Evolutionary conservation across 257 asterid species (phyloP).

Genomic region (Thymus quinquecostatus): DNA sequence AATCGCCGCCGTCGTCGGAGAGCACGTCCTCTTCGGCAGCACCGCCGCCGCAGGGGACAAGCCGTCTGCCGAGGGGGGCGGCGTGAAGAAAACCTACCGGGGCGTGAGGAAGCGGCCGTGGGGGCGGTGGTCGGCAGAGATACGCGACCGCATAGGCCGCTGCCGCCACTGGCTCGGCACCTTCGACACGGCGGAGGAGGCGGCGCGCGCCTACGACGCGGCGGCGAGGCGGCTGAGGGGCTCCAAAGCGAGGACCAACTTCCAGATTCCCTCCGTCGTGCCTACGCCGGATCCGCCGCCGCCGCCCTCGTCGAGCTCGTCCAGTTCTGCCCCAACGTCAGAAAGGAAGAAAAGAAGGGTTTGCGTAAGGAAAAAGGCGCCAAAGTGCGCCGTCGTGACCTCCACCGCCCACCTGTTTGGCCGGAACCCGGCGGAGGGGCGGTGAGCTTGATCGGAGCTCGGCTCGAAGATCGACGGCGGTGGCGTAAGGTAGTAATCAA

Average conservation of each 20-base stretch:
- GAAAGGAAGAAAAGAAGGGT: constrained; percentile 23
- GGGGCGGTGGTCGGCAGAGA: constrained; percentile 96
- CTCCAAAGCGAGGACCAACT: constrained; percentile 72
- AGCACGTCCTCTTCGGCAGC: constrained; percentile 61
- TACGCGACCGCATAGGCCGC: constrained; percentile 82
- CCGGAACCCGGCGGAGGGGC: background rate
- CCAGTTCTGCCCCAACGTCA: constrained; percentile 17
- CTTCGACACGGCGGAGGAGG: constrained; percentile 87
- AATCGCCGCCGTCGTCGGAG: constrained; percentile 84
- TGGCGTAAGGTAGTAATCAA: background rate
- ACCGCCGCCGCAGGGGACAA: background rate
- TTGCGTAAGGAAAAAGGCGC: constrained; percentile 17
- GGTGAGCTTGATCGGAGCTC: background rate
- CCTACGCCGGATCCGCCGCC: constrained; percentile 48
- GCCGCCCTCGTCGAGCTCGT: constrained; percentile 43
- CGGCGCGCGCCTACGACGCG: constrained; percentile 92
- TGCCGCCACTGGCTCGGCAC: constrained; percentile 96
- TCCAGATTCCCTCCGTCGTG: constrained; percentile 53
- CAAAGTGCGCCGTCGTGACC: constrained; percentile 64
- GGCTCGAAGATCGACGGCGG: too few relatives aligned
- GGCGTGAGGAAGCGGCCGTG: constrained; percentile 90
- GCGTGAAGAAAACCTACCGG: constrained; percentile 50
- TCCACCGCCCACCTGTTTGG: constrained; percentile 64
- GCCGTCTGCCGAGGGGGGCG: background rate
- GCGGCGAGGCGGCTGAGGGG: constrained; percentile 84